Evolutionary conservation across 495 filamentous ascomycete species (phyloP).

Genomic region (Trichoderma orchidacearum): DNA sequence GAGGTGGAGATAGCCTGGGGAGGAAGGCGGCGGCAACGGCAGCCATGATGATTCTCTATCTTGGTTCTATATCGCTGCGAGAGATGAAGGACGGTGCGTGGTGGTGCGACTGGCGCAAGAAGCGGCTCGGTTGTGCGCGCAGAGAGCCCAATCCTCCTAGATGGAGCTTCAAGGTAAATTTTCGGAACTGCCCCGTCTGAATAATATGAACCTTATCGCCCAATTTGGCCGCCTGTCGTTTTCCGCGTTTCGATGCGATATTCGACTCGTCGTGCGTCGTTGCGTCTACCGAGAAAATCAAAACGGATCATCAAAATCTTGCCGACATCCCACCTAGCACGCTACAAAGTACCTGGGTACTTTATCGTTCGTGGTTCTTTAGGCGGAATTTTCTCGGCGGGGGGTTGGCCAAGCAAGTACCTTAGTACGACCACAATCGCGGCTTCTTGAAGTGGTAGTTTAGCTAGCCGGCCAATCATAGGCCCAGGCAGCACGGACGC

Average conservation of each 20-base stretch:
- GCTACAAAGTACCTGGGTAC: neutral
- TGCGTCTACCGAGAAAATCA: neutral
- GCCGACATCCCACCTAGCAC: neutral
- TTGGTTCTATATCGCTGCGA: neutral
- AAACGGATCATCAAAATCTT: constrained; percentile 1
- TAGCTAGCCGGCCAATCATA: constrained; percentile 8
- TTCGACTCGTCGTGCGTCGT: neutral
- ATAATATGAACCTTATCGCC: neutral
- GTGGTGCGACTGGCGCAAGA: neutral
- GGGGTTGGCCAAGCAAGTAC: neutral
- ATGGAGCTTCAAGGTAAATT: too few species aligned
- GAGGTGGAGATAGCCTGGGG: constrained; percentile 12
- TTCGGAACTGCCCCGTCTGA: too few species aligned
- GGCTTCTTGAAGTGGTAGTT: neutral
- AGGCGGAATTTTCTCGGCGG: too few species aligned
- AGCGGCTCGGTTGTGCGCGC: neutral
- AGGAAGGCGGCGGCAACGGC: constrained; percentile 19
- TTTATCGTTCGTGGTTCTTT: too few species aligned
- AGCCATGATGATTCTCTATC: constrained; percentile 23
- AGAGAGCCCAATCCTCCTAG: neutral
- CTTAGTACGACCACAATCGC: neutral
- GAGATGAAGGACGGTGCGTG: neutral
- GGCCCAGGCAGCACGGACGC: constrained; percentile 18
- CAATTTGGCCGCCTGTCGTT: neutral
- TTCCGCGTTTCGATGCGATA: neutral